Conservation (phyloP, 2,329 filamentous ascomycete species). For the Penicillium sclerotiorum region DNA sequence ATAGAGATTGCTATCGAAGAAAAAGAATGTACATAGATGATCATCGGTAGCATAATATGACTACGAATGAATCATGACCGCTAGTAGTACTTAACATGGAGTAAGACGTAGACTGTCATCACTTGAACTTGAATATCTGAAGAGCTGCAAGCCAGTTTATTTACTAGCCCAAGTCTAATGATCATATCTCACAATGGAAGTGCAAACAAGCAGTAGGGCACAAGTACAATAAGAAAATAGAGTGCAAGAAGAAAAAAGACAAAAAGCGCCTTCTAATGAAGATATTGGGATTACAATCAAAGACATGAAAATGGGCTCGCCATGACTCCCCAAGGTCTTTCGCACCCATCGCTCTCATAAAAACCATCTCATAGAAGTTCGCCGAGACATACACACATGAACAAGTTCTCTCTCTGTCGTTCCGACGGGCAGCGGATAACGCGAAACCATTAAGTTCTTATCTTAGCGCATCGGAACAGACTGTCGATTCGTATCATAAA, state of each 20-base stretch:
- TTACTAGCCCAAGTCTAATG: slow-evolving; percentile 21
- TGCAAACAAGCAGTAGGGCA: slow-evolving; percentile 13
- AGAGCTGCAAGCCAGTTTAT: slow-evolving; percentile 14
- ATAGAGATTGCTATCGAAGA: not conserved
- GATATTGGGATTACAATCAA: slow-evolving; percentile 18
- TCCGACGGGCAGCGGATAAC: too few relatives aligned
- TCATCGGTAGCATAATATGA: not conserved
- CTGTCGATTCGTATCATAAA: not conserved
- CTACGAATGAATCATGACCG: not conserved
- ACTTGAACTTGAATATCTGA: not conserved
- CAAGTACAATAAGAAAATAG: not conserved
- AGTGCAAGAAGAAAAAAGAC: slow-evolving; percentile 1
- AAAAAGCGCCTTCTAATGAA: slow-evolving; percentile 18
- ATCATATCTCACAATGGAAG: slow-evolving; percentile 28
- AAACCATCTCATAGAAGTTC: slow-evolving; percentile 14
- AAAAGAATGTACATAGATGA: not conserved
- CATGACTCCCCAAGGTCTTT: slow-evolving; percentile 8
- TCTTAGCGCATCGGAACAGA: not conserved
- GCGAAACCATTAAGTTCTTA: not conserved
- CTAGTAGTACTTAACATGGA: not conserved
- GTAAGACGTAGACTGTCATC: not conserved
- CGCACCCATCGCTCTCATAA: slow-evolving; percentile 16
- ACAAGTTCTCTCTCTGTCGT: not conserved
- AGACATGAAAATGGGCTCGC: slow-evolving; percentile 12
- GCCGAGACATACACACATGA: slow-evolving; percentile 17